Percentiles rank a stretch among this genome's conserved stretches.
These are phyloP conservation scores for Piedraia hortae DNA, from an alignment of 2,329 filamentous ascomycete species.

Conservation along the genomic window DNA sequence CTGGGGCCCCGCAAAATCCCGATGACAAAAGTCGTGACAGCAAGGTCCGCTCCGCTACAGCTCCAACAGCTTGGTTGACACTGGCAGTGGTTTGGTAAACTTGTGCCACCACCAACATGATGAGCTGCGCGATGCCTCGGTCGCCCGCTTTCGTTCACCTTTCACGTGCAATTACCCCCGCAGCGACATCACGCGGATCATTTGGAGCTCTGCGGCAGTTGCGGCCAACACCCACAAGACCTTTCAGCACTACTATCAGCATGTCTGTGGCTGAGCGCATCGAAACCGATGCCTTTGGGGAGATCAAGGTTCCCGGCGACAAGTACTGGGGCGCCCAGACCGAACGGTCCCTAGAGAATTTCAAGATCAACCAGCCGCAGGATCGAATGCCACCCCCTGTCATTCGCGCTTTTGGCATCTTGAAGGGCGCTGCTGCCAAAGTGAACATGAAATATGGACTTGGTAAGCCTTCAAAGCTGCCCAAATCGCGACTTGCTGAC, in stretches of 20 bases:
- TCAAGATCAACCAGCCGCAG: slow-evolving; percentile 97
- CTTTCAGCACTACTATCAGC: slow-evolving; percentile 10
- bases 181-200: too few species aligned
- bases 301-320: slow-evolving; percentile 71
- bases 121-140: too few species aligned
- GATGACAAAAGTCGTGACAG: too few species aligned
- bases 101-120: too few species aligned
- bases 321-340: slow-evolving; percentile 99
- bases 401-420: slow-evolving; percentile 76
- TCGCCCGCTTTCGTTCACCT: too few species aligned
- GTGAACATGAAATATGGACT: slow-evolving; percentile 92
- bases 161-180: too few species aligned
- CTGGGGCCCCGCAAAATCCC: too few species aligned
- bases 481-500: background rate
- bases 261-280: slow-evolving; percentile 31
- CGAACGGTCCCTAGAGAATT: slow-evolving; percentile 86
- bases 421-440: slow-evolving; percentile 85
- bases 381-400: slow-evolving; percentile 93
- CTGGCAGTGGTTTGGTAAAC: too few species aligned
- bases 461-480: slow-evolving; percentile 22
- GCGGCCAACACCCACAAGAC: too few species aligned
- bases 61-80: too few species aligned
- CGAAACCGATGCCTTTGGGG: slow-evolving; percentile 94
- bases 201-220: too few species aligned
- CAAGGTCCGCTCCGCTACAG: too few species aligned